A percentile compares a stretch with the other conserved stretches of the same genome.
These are phyloP conservation scores for Chlorophyllum brunneum DNA, from an alignment of 768 basidiomycete species.

Conservation along the genomic window DNA sequence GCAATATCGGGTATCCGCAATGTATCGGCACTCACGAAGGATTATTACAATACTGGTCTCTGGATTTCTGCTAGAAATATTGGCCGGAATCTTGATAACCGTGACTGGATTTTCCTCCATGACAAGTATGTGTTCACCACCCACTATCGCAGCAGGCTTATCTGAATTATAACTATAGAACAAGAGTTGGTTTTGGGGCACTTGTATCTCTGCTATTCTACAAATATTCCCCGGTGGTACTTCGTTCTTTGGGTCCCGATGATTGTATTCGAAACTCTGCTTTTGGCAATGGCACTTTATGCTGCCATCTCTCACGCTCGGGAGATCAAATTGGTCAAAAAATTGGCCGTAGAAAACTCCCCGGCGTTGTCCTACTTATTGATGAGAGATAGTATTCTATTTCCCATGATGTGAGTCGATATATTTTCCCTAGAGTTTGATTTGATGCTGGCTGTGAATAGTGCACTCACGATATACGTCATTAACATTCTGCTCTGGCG, in stretches of 20 bases:
- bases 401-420: not conserved
- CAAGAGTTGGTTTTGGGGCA: not conserved
- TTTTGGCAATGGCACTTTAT: not conserved
- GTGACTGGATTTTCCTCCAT: not conserved
- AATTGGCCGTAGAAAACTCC: not conserved
- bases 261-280: not conserved
- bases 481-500: not conserved
- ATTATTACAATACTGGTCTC: not conserved
- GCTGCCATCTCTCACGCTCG: not conserved
- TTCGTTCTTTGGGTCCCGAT: not conserved
- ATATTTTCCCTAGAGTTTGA: too few species aligned
- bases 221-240: not conserved
- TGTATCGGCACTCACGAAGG: not conserved
- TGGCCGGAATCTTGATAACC: not conserved
- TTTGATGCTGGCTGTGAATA: not conserved
- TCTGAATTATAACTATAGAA: not conserved
- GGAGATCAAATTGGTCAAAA: not conserved
- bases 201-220: not conserved
- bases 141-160: not conserved
- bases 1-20: not conserved
- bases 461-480: not conserved
- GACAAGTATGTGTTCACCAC: not conserved
- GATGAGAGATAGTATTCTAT: constrained; percentile 5
- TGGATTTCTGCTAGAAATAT: not conserved
- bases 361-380: not conserved